These are phyloP conservation scores for Mimosa bimucronata DNA, from an alignment of 306 rosid genomes.

Conservation along the genomic window DNA sequence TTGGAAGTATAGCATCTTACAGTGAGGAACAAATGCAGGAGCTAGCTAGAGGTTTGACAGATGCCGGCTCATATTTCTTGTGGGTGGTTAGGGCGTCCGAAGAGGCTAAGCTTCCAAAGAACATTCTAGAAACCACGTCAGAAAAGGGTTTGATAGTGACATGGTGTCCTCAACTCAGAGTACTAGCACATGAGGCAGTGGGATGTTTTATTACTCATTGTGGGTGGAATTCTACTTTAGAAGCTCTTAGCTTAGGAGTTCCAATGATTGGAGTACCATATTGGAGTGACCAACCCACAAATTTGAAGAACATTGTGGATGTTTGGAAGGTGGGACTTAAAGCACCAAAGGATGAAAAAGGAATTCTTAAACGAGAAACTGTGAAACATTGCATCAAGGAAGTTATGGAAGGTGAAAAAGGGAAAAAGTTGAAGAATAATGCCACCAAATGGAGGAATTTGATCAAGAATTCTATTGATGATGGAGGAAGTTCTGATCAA, in stretches of 20 bases:
- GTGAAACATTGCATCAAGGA: slow-evolving; percentile 8
- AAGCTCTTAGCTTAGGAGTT: slow-evolving; percentile 17
- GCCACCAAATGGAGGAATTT: not conserved
- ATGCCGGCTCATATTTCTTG: not conserved
- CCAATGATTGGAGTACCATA: slow-evolving; percentile 15
- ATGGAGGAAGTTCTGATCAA: slow-evolving; percentile 9
- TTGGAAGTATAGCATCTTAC: not conserved
- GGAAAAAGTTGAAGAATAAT: not conserved
- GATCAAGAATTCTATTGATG: not conserved
- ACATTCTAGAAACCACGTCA: not conserved
- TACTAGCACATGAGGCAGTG: slow-evolving; percentile 1
- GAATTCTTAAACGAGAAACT: not conserved
- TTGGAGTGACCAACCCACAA: slow-evolving; percentile 15
- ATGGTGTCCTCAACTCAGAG: not conserved
- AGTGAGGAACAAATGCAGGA: slow-evolving; percentile 11
- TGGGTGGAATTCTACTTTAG: slow-evolving; percentile 13
- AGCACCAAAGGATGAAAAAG: not conserved
- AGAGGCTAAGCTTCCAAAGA: not conserved
- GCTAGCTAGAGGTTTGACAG: slow-evolving; percentile 7
- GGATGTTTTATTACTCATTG: slow-evolving; percentile 12
- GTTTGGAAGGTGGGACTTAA: slow-evolving; percentile 18
- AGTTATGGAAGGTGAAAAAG: slow-evolving; percentile 7
- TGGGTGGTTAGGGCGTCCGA: slow-evolving; percentile 8
- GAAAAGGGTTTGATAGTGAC: not conserved
- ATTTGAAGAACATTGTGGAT: slow-evolving; percentile 2